phyloP scores from a whole-genome alignment of 805 yeast genomes.

The Wickerhamomyces silvicola region DNA sequence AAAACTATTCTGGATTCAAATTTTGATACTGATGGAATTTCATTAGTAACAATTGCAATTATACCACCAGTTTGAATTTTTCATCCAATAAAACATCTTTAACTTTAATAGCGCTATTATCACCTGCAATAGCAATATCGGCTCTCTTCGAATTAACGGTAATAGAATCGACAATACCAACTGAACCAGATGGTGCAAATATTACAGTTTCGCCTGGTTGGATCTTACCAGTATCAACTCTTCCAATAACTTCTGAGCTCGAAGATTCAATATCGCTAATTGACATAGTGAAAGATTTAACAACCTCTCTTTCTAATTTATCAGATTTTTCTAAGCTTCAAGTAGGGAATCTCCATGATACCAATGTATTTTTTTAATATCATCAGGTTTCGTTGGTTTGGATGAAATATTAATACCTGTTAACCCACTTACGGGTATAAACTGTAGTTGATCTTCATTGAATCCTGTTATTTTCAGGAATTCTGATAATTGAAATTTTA shows the following conservation, averaged over 20 bases:
- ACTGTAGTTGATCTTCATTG: slow-evolving; percentile 76
- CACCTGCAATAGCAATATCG: slow-evolving; percentile 82
- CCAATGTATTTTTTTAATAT: slow-evolving; percentile 25
- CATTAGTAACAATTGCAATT: slow-evolving; percentile 85
- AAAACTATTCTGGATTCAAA: slow-evolving; percentile 80
- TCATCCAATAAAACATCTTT: slow-evolving; percentile 87
- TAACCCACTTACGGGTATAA: slow-evolving; percentile 91
- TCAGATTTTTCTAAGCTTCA: slow-evolving; percentile 80
- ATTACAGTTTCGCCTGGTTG: slow-evolving; percentile 88
- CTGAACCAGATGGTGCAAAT: slow-evolving; percentile 87
- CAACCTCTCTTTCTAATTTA: slow-evolving; percentile 75
- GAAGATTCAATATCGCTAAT: slow-evolving; percentile 79
- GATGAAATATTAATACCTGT: slow-evolving; percentile 86
- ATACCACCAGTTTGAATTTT: slow-evolving; percentile 91
- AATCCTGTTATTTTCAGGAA: slow-evolving; percentile 83
- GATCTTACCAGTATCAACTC: slow-evolving; percentile 89
- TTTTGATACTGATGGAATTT: slow-evolving; percentile 74
- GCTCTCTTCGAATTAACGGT: slow-evolving; percentile 84
- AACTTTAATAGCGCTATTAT: slow-evolving; percentile 86
- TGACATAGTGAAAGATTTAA: slow-evolving; percentile 85
- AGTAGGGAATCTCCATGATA: slow-evolving; percentile 72
- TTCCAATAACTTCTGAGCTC: slow-evolving; percentile 90
- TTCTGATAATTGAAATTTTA: slow-evolving; percentile 67
- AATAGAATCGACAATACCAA: slow-evolving; percentile 86
- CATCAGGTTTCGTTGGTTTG: slow-evolving; percentile 71